Evolutionary conservation across 805 yeast species (phyloP), one percentile per base, ranked within the genome.

Genomic region (Hanseniaspora jakobsenii): DNA sequence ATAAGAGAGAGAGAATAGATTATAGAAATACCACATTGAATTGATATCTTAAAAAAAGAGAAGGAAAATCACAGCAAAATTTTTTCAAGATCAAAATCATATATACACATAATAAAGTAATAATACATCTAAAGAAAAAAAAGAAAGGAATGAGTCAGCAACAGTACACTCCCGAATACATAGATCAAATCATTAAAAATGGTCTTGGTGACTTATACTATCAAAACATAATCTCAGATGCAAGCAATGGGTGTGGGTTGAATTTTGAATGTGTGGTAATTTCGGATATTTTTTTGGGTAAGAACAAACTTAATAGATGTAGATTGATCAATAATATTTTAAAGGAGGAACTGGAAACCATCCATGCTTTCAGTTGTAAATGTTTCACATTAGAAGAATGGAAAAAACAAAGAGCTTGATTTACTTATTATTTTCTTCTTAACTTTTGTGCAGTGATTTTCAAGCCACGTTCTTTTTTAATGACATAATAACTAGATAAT

Each of bases 321-420:
- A 69, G 97, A 52, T 55, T 86, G 52, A 95, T 93, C 38, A 91
- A 91, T 61, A 66, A 59, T 26, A 77, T 81, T 1, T 67, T 91
- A 50, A 78, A 79, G 53, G 84, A 80, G n/a, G 95, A 87, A 59
- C 83, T 91, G 26, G 78, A 82, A 0, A 63, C 68, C 4, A 87
- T 91, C 36, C 99, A 91, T 62, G 97, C 99, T 0, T 91, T 93
- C 60, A 85, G 95, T 0, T 96, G 91, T 56, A 86, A 84, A 63
- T 81, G 75, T 10, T 89, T 77, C 57, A 87, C 96, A 0, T 76
- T 78, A 1, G 82, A 73, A n/a, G 98, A 89, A 60, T 89, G 95
- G 95, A 70, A 69, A 7, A 55, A 56, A 39, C 52, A 58, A 24
- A 61, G 59, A 30, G 38, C 30, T 4, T 38, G 29, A 21, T 16